phyloP scores from a whole-genome alignment of 73 alveolate species.

The Symbiodinium pilosum region DNA sequence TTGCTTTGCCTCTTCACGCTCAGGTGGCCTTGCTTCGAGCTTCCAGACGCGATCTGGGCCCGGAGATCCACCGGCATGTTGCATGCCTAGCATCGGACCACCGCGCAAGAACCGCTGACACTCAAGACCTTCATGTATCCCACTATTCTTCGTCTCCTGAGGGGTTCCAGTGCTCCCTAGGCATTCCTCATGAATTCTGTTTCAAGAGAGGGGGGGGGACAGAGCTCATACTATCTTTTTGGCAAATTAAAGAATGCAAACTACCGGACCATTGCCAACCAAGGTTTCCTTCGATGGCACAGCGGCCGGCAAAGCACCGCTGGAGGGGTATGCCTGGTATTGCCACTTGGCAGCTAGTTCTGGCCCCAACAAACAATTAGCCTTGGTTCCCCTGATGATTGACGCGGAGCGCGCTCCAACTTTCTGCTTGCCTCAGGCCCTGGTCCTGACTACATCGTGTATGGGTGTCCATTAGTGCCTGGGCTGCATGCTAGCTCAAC shows the following conservation, averaged over 20 bases:
- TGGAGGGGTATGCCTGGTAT: conserved; percentile 49
- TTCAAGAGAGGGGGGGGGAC: not conserved
- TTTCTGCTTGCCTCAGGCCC: conserved; percentile 20
- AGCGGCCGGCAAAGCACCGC: conserved; percentile 28
- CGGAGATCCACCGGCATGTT: conserved; percentile 57
- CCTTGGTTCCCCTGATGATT: too few relatives aligned
- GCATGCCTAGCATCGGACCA: too few relatives aligned
- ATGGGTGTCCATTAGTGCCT: not conserved
- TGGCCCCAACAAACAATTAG: not conserved
- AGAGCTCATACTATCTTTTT: not conserved
- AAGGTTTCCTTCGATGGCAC: conserved; percentile 48
- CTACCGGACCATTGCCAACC: too few relatives aligned
- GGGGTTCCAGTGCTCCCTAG: too few relatives aligned
- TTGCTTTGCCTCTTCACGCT: not conserved
- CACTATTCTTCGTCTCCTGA: too few relatives aligned
- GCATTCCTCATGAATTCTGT: too few relatives aligned
- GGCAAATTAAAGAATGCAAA: not conserved
- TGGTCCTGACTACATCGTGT: not conserved
- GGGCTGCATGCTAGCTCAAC: too few relatives aligned
- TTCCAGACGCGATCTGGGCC: not conserved
- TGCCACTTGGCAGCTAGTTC: not conserved
- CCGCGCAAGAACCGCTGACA: too few relatives aligned
- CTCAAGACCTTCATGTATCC: too few relatives aligned
- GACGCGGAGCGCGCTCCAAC: too few relatives aligned
- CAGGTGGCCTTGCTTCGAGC: conserved; percentile 14